Percentiles rank a stretch among this genome's conserved stretches.
Conservation (phyloP, 78 protist genomes). For the Planoprotostelium fungivorum region DNA sequence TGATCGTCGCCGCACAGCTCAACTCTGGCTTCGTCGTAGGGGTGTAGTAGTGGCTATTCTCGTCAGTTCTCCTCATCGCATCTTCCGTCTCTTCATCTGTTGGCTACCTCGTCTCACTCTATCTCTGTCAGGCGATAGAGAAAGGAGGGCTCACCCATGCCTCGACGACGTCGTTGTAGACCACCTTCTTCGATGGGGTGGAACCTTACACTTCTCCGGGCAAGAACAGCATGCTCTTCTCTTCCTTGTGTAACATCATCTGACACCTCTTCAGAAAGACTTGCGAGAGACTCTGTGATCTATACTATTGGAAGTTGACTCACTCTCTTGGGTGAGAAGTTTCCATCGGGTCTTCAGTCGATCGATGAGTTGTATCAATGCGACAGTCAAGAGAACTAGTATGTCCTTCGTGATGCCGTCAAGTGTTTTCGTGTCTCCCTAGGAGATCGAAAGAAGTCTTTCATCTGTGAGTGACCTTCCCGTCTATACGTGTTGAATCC, state of each 20-base stretch:
- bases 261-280: background rate
- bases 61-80: background rate
- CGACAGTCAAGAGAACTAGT: slow-evolving; percentile 1
- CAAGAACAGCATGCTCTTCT: slow-evolving; percentile 24
- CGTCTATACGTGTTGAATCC: background rate
- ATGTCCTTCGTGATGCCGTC: background rate
- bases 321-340: slow-evolving; percentile 49
- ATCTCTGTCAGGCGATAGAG: slow-evolving; percentile 21
- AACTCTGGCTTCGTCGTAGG: slow-evolving; percentile 13
- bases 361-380: slow-evolving; percentile 28
- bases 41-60: slow-evolving; percentile 1
- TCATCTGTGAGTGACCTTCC: background rate
- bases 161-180: slow-evolving; percentile 43
- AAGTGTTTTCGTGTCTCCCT: background rate
- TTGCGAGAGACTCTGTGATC: too few relatives aligned
- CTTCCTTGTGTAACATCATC: slow-evolving; percentile 61
- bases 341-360: slow-evolving; percentile 18
- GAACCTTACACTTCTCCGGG: slow-evolving; percentile 3
- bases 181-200: background rate
- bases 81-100: background rate
- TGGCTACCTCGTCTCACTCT: slow-evolving; percentile 29
- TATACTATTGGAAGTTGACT: too few relatives aligned
- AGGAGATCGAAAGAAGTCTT: background rate
- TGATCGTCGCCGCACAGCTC: slow-evolving; percentile 54
- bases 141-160: slow-evolving; percentile 22